These are phyloP conservation scores for Capronia epimyces DNA, from an alignment of 2,329 filamentous ascomycete genomes.

Conservation along the genomic window DNA sequence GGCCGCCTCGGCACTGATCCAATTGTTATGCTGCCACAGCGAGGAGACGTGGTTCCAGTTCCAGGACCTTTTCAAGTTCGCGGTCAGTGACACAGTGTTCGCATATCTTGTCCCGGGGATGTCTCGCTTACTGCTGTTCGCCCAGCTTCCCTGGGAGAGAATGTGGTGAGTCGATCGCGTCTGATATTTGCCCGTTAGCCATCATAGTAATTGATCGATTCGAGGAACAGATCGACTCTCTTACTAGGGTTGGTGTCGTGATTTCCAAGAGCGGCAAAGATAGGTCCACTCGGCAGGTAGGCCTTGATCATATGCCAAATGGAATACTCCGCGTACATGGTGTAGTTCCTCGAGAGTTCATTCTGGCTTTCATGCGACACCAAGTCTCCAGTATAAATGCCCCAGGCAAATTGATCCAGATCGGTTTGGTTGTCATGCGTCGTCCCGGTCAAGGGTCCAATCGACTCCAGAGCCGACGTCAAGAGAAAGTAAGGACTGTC, in stretches of 20 bases:
- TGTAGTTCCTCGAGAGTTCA: slow-evolving; percentile 49
- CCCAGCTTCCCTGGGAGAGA: slow-evolving; percentile 50
- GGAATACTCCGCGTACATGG: slow-evolving; percentile 50
- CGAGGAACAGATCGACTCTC: background rate
- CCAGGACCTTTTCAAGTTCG: slow-evolving; percentile 41
- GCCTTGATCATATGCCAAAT: slow-evolving; percentile 53
- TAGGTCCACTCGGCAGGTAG: slow-evolving; percentile 50
- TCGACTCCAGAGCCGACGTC: slow-evolving; percentile 51
- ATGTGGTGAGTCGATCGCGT: slow-evolving; percentile 50
- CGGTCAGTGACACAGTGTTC: background rate
- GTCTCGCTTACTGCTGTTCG: slow-evolving; percentile 40
- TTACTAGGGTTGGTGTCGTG: slow-evolving; percentile 50
- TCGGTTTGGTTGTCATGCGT: slow-evolving; percentile 38
- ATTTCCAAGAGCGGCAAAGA: slow-evolving; percentile 54
- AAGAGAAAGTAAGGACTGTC: slow-evolving; percentile 56
- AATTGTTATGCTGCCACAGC: slow-evolving; percentile 53
- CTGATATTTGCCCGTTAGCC: slow-evolving; percentile 12
- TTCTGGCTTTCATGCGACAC: slow-evolving; percentile 51
- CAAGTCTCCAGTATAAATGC: slow-evolving; percentile 54
- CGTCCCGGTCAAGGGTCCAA: slow-evolving; percentile 53
- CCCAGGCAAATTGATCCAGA: slow-evolving; percentile 45
- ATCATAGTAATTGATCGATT: too few species aligned
- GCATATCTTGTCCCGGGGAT: background rate
- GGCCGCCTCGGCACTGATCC: slow-evolving; percentile 46
- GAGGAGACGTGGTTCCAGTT: slow-evolving; percentile 53